phyloP scores from a whole-genome alignment of 495 filamentous ascomycete genomes.

The Penicillium salamii region DNA sequence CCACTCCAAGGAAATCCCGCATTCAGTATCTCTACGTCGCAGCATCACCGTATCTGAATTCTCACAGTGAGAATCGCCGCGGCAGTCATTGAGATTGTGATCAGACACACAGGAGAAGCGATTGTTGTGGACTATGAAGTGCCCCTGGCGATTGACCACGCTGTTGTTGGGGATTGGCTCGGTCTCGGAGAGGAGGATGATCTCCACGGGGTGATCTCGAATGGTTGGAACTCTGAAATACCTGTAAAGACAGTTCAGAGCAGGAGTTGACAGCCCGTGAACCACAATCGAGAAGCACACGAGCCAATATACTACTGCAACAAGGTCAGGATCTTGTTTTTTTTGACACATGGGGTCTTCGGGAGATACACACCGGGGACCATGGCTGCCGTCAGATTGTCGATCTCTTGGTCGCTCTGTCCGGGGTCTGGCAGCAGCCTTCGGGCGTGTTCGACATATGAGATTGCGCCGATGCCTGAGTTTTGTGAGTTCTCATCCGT shows the following conservation, averaged over 20 bases:
- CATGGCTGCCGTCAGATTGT: constrained; percentile 48
- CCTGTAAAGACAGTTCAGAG: constrained; percentile 46
- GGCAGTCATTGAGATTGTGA: not conserved
- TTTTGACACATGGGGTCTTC: no score
- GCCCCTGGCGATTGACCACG: constrained; percentile 42
- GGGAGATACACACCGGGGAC: constrained; percentile 29
- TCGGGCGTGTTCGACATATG: constrained; percentile 50
- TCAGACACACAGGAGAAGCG: constrained; percentile 41
- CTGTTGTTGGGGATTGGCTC: constrained; percentile 53
- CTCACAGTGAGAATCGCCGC: not conserved
- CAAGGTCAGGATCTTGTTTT: not conserved
- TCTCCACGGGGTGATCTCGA: constrained; percentile 50
- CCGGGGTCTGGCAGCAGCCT: constrained; percentile 51
- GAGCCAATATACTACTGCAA: constrained; percentile 54
- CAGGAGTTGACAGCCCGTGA: constrained; percentile 56
- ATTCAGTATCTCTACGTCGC: no score
- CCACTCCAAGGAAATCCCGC: no score
- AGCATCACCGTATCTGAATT: constrained; percentile 2
- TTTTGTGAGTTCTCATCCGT: no score
- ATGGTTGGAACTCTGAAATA: constrained; percentile 43
- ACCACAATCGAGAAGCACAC: constrained; percentile 57
- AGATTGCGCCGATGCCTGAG: constrained; percentile 38
- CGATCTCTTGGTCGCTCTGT: constrained; percentile 50
- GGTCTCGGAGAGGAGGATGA: constrained; percentile 47
- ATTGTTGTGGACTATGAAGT: constrained; percentile 50